A percentile compares a stretch with the other conserved stretches of the same genome.
phyloP scores from a whole-genome alignment of 768 basidiomycete species.

The Coprinellus micaceus region DNA sequence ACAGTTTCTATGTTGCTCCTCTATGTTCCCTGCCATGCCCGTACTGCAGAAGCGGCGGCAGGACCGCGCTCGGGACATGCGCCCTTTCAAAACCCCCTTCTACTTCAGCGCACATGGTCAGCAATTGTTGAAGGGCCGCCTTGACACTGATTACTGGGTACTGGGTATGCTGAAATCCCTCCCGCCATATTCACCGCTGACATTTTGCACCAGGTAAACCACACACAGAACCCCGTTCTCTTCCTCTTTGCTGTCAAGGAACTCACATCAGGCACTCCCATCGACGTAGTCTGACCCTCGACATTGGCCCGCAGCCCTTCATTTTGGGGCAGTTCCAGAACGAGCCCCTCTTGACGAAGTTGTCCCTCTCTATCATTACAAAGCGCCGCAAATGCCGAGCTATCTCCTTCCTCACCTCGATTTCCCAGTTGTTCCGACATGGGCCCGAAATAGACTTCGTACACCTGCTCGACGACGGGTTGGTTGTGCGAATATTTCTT shows the following conservation, averaged over 20 bases:
- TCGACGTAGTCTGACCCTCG: constrained; percentile 29
- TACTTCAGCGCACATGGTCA: constrained; percentile 29
- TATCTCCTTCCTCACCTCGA: constrained; percentile 24
- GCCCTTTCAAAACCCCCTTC: constrained; percentile 22
- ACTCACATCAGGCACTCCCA: constrained; percentile 18
- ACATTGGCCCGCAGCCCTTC: constrained; percentile 32
- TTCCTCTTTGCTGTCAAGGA: constrained; percentile 22
- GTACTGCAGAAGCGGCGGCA: constrained; percentile 25
- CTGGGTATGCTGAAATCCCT: constrained; percentile 22
- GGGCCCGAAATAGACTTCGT: constrained; percentile 25
- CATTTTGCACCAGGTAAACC: constrained; percentile 25
- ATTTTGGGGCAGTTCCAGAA: constrained; percentile 30
- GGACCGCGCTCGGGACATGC: constrained; percentile 16
- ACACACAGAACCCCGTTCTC: constrained; percentile 29
- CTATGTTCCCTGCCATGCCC: constrained; percentile 26
- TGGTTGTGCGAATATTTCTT: constrained; percentile 23
- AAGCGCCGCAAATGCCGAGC: constrained; percentile 32
- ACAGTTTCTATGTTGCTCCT: constrained; percentile 30
- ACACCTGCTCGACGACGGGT: constrained; percentile 21
- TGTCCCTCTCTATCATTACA: constrained; percentile 22
- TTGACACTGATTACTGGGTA: constrained; percentile 25
- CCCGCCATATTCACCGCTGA: background rate
- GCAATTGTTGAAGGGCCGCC: constrained; percentile 18
- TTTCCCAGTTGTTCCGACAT: constrained; percentile 26
- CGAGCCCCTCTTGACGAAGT: constrained; percentile 18